These are phyloP conservation scores for Boeremia exigua DNA, from an alignment of 2,329 filamentous ascomycete species.

Conservation along the genomic window DNA sequence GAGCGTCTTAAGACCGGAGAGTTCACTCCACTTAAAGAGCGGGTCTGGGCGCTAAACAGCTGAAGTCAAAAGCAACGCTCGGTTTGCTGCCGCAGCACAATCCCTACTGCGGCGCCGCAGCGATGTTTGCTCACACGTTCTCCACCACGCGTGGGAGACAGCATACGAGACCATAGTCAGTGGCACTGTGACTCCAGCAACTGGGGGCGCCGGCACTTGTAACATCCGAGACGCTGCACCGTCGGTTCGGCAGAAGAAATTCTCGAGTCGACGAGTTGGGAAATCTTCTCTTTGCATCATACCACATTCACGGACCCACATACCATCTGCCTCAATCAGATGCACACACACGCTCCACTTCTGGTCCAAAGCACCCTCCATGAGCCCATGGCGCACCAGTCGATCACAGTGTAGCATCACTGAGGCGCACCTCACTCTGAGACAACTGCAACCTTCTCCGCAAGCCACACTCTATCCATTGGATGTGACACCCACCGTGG, in stretches of 20 bases:
- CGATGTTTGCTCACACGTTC: neutral
- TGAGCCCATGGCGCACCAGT: slow-evolving; percentile 1
- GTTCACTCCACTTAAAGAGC: neutral
- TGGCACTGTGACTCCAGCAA: no score
- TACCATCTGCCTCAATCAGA: neutral
- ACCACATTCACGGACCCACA: neutral
- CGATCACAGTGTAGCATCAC: slow-evolving; percentile 13
- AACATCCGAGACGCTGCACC: neutral
- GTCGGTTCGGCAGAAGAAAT: neutral
- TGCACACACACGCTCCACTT: neutral
- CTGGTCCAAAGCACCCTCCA: neutral
- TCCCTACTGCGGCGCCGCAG: no score
- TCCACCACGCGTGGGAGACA: neutral
- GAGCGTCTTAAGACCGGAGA: neutral
- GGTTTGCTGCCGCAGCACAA: no score
- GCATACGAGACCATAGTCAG: no score
- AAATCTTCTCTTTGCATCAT: neutral
- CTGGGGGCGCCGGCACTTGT: no score
- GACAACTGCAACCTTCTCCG: slow-evolving; percentile 11
- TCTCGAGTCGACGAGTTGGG: neutral
- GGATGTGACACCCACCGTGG: neutral
- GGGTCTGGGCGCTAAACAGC: neutral
- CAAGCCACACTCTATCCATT: slow-evolving; percentile 7
- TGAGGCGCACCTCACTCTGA: neutral
- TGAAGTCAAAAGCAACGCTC: no score